These are phyloP conservation scores for Mycena amicta DNA, from an alignment of 768 basidiomycete genomes.

Conservation along the genomic window DNA sequence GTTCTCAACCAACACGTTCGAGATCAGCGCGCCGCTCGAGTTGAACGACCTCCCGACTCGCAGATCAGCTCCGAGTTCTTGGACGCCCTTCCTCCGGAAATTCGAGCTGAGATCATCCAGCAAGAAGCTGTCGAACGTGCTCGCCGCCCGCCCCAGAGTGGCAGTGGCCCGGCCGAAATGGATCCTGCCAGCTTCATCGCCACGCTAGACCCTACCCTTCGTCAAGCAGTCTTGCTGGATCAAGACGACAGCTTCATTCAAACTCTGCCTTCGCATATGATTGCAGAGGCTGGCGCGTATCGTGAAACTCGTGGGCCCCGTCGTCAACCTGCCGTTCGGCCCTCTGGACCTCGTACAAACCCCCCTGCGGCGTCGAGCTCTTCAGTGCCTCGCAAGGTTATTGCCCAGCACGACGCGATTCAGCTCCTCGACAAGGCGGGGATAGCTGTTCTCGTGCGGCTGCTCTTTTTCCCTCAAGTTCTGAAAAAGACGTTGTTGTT, in stretches of 20 bases:
- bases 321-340: slow-evolving; percentile 33
- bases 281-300: slow-evolving; percentile 78
- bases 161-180: slow-evolving; percentile 64
- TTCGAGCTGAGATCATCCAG: slow-evolving; percentile 95
- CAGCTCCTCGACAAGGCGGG: slow-evolving; percentile 90
- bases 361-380: slow-evolving; percentile 31
- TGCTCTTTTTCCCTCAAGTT: slow-evolving; percentile 96
- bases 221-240: slow-evolving; percentile 89
- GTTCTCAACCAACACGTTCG: slow-evolving; percentile 96
- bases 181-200: slow-evolving; percentile 92
- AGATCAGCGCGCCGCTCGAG: slow-evolving; percentile 79
- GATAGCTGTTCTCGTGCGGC: slow-evolving; percentile 84
- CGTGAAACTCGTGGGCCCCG: slow-evolving; percentile 54
- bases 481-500: slow-evolving; percentile 83
- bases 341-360: slow-evolving; percentile 33
- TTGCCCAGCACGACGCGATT: slow-evolving; percentile 80
- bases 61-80: slow-evolving; percentile 95
- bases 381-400: slow-evolving; percentile 48
- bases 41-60: slow-evolving; percentile 77
- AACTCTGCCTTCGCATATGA: slow-evolving; percentile 80
- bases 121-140: slow-evolving; percentile 88
- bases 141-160: slow-evolving; percentile 48
- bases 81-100: slow-evolving; percentile 93
- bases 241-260: slow-evolving; percentile 85
- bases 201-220: slow-evolving; percentile 84